Conservation (phyloP, 306 rosid species). For the Sindora glabra region DNA sequence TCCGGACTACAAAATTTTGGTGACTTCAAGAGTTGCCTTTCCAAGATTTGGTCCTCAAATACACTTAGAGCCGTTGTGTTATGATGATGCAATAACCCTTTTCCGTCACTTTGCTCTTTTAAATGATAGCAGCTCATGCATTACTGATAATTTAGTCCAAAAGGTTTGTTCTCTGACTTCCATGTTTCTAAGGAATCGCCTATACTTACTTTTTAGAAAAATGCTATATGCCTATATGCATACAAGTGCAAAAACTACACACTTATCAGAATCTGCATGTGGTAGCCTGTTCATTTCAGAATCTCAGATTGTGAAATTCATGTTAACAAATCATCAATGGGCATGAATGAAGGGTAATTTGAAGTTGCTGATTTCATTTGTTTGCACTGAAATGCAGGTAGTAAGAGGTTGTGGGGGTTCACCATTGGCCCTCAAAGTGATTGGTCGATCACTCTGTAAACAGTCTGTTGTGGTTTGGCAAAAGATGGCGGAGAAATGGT, state of each 20-base stretch:
- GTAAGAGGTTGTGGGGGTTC: slow-evolving; percentile 48
- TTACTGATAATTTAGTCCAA: slow-evolving; percentile 19
- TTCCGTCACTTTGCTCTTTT: slow-evolving; percentile 31
- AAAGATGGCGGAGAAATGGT: slow-evolving; percentile 14
- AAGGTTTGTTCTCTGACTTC: slow-evolving; percentile 24
- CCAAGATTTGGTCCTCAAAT: slow-evolving; percentile 18
- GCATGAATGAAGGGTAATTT: no score
- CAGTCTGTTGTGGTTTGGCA: slow-evolving; percentile 37
- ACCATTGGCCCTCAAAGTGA: slow-evolving; percentile 48
- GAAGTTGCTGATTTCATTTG: neutral
- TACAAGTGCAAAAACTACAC: no score
- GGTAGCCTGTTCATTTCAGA: no score
- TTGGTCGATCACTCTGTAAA: slow-evolving; percentile 41
- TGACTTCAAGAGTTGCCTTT: slow-evolving; percentile 47
- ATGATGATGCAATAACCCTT: slow-evolving; percentile 33
- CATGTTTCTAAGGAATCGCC: no score
- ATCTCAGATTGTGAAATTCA: no score
- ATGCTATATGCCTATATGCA: no score
- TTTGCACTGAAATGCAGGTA: slow-evolving; percentile 35
- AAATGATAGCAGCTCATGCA: no score
- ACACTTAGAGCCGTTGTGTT: slow-evolving; percentile 23
- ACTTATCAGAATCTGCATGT: no score
- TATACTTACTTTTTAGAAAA: no score
- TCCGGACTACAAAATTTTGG: slow-evolving; percentile 43
- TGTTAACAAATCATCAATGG: no score